Conservation (phyloP, 1,284 basidiomycete genomes). For the Ganoderma multipileum region DNA sequence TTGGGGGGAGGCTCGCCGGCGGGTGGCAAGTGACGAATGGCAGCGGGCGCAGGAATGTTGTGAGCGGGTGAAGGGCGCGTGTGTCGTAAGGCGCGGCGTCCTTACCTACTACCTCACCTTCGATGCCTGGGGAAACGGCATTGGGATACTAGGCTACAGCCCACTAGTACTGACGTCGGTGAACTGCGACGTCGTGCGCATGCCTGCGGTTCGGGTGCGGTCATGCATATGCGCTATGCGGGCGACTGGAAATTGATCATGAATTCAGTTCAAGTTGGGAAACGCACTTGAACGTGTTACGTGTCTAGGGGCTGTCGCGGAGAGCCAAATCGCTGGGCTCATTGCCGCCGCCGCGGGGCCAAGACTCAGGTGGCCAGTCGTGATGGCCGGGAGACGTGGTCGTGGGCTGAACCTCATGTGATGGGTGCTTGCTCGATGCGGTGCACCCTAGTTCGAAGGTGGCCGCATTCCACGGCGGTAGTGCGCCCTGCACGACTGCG, state of each 20-base stretch:
- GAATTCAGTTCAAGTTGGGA: no score
- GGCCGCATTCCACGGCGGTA: background rate
- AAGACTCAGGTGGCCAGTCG: no score
- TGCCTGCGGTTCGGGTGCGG: background rate
- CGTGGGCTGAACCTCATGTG: background rate
- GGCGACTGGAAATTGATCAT: no score
- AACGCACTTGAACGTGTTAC: background rate
- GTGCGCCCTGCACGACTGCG: constrained; percentile 1
- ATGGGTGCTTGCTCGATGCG: background rate
- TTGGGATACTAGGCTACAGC: no score
- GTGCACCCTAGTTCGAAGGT: background rate
- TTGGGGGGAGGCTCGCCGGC: no score
- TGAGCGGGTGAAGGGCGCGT: background rate
- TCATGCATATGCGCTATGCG: no score
- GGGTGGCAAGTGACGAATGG: no score
- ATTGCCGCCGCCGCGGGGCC: no score
- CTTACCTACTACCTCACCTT: background rate
- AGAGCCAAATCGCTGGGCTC: constrained; percentile 1
- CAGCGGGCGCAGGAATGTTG: background rate
- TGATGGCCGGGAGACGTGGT: background rate
- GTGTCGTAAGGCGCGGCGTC: background rate
- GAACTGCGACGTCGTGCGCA: no score
- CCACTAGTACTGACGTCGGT: background rate
- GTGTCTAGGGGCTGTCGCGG: background rate
- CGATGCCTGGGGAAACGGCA: no score